Evolutionary conservation across 495 filamentous ascomycete genomes (phyloP), one percentile per base, ranked within the genome.

Genomic region (Penicillium subrubescens): DNA sequence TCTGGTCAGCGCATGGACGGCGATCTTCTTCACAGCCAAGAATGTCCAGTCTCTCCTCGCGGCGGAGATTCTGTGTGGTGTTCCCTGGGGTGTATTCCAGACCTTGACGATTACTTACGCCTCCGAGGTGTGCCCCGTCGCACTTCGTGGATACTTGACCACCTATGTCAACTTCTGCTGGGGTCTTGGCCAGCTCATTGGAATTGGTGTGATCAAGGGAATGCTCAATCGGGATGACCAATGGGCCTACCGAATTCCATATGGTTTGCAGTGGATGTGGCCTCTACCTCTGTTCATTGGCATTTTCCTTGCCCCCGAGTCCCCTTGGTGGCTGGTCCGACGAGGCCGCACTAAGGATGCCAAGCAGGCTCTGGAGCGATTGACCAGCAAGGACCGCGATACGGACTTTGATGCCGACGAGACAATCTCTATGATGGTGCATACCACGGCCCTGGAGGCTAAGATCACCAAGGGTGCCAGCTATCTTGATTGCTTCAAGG

Each of bases 231-330:
- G 86, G 12, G 51, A 76, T 2, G 86, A 88, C 56, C 70, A 89
- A 68, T 90, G 88, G 88, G 82, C 86, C 2, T 91, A 90, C 72
- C 81, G 87, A 14, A 86, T 88, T 61, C 88, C 88, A 0, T 93
- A 91, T 64, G 87, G 86, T 4, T 71, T 93, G 8, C 92, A 95
- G 75, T 95, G 92, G 91, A 90, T 95, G 84, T 95, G 90, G 90
- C 90, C 91, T 0, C 70, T 90, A 5, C 91, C 91, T 3, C 81
- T 95, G 7, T 84, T 90, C 59, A 80, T 92, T 62, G 90, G 88
- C 27, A 88, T 92, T 61, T 81, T 78, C 55, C 83, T 91, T 25
- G 89, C 90, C 0, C 92, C 92, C 4, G 92, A 95, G 73, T 88
- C 84, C 1, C 92, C 92, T 0, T 94, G 89, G 90, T 94, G 91